Evolutionary conservation across 2,329 filamentous ascomycete species (phyloP).

Genomic region (Paecilomyces formosus): DNA sequence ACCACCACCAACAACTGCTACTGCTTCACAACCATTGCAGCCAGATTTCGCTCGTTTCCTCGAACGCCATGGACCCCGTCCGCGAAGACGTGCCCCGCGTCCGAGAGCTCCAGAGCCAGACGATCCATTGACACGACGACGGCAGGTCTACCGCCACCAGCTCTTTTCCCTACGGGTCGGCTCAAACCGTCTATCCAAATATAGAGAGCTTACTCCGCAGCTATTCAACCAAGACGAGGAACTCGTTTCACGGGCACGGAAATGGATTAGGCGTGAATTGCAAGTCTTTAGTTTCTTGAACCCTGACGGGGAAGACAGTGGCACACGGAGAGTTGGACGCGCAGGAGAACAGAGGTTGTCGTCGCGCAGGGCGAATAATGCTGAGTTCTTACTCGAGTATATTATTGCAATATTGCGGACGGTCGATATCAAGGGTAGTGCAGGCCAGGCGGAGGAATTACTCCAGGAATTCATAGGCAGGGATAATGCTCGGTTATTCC

Average conservation of each 20-base stretch:
- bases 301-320: slow-evolving; percentile 20
- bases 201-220: slow-evolving; percentile 63
- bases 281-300: slow-evolving; percentile 71
- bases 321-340: slow-evolving; percentile 10
- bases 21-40: neutral
- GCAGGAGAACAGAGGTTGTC: slow-evolving; percentile 25
- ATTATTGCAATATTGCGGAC: slow-evolving; percentile 75
- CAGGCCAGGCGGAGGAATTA: slow-evolving; percentile 72
- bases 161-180: slow-evolving; percentile 78
- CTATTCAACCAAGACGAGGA: slow-evolving; percentile 57
- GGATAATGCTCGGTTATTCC: slow-evolving; percentile 63
- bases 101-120: slow-evolving; percentile 22
- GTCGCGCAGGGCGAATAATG: slow-evolving; percentile 55
- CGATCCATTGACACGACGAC: slow-evolving; percentile 53
- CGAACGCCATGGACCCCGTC: slow-evolving; percentile 1
- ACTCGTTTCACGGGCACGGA: slow-evolving; percentile 67
- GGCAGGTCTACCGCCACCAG: slow-evolving; percentile 63
- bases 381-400: slow-evolving; percentile 81
- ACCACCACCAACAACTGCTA: slow-evolving; percentile 7
- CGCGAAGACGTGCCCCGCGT: slow-evolving; percentile 12
- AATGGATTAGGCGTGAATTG: slow-evolving; percentile 77
- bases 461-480: slow-evolving; percentile 70
- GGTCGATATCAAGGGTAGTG: slow-evolving; percentile 71
- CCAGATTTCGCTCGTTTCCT: neutral
- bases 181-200: slow-evolving; percentile 68